phyloP scores from a whole-genome alignment of 345 rosid species.

The Noccaea bulbosa region DNA sequence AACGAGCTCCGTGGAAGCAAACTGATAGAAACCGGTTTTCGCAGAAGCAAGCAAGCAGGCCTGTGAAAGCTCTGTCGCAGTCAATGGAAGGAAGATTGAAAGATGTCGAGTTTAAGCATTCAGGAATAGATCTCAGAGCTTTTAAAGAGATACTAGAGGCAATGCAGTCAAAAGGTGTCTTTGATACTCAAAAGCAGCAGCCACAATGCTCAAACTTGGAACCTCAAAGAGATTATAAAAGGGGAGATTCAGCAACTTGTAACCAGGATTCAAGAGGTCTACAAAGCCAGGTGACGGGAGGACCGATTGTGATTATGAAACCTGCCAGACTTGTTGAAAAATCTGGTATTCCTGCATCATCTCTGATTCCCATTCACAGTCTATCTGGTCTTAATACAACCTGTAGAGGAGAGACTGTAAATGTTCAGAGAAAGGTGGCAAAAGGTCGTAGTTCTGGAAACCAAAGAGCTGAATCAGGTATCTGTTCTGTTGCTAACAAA shows the following conservation, averaged over 20 bases:
- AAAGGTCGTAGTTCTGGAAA: constrained; percentile 53
- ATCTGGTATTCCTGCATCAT: constrained; percentile 57
- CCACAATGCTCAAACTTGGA: constrained; percentile 57
- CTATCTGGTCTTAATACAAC: constrained; percentile 50
- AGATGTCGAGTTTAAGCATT: constrained; percentile 69
- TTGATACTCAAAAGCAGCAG: constrained; percentile 63
- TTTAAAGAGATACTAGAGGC: constrained; percentile 81
- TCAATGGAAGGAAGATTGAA: constrained; percentile 69
- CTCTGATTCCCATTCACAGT: constrained; percentile 58
- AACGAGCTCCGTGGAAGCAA: constrained; percentile 93
- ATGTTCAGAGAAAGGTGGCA: constrained; percentile 45
- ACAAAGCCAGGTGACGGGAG: constrained; percentile 5
- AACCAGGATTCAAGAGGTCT: constrained; percentile 30
- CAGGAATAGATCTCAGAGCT: constrained; percentile 80
- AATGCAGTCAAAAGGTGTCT: constrained; percentile 68
- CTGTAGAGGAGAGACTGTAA: constrained; percentile 45
- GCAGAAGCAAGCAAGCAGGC: constrained; percentile 54
- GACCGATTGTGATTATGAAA: constrained; percentile 93
- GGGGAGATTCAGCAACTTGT: constrained; percentile 27
- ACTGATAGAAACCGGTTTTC: constrained; percentile 51
- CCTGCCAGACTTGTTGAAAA: constrained; percentile 77
- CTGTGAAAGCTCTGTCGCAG: constrained; percentile 47
- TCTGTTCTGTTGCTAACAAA: constrained; percentile 53
- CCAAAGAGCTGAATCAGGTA: constrained; percentile 44
- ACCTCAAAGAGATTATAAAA: constrained; percentile 47